These are phyloP conservation scores for Neurospora terricola DNA, from an alignment of 495 filamentous ascomycete species.

Conservation along the genomic window DNA sequence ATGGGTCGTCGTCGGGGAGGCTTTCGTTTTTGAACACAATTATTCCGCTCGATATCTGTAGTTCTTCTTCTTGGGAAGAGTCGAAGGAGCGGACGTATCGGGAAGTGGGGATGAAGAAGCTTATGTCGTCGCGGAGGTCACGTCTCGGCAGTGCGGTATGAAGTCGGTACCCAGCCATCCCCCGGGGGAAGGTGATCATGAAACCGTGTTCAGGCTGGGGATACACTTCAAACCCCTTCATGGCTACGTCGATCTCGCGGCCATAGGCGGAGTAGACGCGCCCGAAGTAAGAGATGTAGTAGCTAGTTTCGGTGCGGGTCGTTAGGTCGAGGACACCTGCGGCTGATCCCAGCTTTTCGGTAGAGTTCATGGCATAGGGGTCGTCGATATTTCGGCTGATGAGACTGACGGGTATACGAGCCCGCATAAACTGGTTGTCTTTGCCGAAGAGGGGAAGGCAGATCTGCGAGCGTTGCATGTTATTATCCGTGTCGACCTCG, in stretches of 20 bases:
- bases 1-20: not conserved
- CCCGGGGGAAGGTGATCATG: slow-evolving; percentile 16
- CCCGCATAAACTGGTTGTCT: slow-evolving; percentile 17
- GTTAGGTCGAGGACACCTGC: slow-evolving; percentile 13
- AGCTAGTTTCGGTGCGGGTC: slow-evolving; percentile 5
- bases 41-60: not conserved
- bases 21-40: not conserved
- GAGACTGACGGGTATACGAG: slow-evolving; percentile 11
- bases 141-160: slow-evolving; percentile 3
- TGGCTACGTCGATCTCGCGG: slow-evolving; percentile 15
- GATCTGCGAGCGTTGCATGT: slow-evolving; percentile 9
- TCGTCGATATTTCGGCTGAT: slow-evolving; percentile 8
- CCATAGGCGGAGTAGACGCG: slow-evolving; percentile 15
- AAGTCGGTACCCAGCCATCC: slow-evolving; percentile 9
- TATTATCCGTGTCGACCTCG: slow-evolving; percentile 2
- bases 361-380: not conserved
- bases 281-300: slow-evolving; percentile 16
- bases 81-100: not conserved
- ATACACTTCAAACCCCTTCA: slow-evolving; percentile 14
- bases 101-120: slow-evolving; percentile 12
- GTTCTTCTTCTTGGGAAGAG: not conserved
- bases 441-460: slow-evolving; percentile 18
- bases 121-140: slow-evolving; percentile 7
- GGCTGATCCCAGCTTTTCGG: not conserved
- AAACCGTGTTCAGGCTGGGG: slow-evolving; percentile 5